Percentiles rank a stretch among this genome's conserved stretches.
Conservation (phyloP, 2,329 filamentous ascomycete genomes). For the Ceratocystis cacaofunesta region DNA sequence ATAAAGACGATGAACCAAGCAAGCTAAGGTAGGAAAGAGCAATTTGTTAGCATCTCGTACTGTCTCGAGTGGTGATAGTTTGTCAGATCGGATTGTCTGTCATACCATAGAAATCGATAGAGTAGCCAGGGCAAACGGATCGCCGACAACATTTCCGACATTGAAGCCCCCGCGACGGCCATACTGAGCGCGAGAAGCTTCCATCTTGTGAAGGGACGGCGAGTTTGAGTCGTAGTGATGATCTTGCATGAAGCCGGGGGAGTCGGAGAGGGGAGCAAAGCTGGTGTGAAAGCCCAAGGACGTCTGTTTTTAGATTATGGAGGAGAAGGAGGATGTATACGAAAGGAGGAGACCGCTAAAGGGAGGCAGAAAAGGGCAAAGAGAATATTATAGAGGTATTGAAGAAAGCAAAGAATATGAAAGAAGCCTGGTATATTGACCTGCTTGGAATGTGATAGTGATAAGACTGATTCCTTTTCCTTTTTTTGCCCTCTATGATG, state of each 20-base stretch:
- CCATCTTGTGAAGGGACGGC: conserved; percentile 69
- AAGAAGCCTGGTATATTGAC: background rate
- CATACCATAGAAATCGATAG: conserved; percentile 81
- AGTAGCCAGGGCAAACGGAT: conserved; percentile 90
- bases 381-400: background rate
- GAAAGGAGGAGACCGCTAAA: background rate
- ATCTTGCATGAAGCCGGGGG: conserved; percentile 43
- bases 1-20: conserved; percentile 93
- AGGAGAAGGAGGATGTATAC: background rate
- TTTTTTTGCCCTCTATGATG: background rate
- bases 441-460: background rate
- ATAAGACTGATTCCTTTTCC: background rate
- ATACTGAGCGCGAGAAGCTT: conserved; percentile 46
- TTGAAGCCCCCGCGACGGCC: conserved; percentile 49
- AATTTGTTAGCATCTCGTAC: background rate
- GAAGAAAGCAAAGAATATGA: background rate
- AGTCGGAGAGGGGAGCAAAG: background rate
- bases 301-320: background rate
- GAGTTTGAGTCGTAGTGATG: conserved; percentile 55
- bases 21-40: conserved; percentile 43
- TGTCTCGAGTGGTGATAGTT: background rate
- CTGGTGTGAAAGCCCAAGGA: background rate
- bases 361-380: background rate
- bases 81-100: background rate
- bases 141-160: conserved; percentile 80